These are phyloP conservation scores for Beauveria australis DNA, from an alignment of 2,329 filamentous ascomycete species.

Conservation along the genomic window DNA sequence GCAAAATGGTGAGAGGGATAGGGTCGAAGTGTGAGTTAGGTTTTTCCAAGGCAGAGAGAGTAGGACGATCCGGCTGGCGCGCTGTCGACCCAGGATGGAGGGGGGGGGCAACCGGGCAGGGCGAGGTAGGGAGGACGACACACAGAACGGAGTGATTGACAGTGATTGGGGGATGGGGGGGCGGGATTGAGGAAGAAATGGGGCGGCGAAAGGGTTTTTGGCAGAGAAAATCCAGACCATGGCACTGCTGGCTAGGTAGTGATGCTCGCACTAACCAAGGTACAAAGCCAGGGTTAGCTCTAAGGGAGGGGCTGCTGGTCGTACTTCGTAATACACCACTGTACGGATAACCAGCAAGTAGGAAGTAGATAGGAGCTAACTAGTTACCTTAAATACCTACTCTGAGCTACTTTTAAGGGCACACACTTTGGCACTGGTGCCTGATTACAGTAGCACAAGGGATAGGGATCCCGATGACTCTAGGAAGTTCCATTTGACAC, in stretches of 20 bases:
- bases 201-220: neutral
- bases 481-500: too few species aligned
- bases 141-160: neutral
- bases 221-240: neutral
- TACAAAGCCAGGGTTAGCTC: too few species aligned
- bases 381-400: neutral
- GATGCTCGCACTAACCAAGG: too few species aligned
- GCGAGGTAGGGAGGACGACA: neutral
- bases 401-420: neutral
- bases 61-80: neutral
- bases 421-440: neutral
- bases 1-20: neutral
- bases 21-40: neutral
- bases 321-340: neutral
- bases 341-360: neutral
- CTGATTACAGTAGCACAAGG: neutral
- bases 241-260: too few species aligned
- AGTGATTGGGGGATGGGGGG: neutral
- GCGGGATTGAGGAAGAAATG: slow-evolving; percentile 4
- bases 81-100: slow-evolving; percentile 6
- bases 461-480: neutral
- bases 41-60: neutral
- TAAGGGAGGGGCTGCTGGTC: neutral
- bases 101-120: neutral
- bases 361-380: neutral